Percentiles rank a stretch among this genome's conserved stretches.
Conservation (phyloP, 2,329 filamentous ascomycete species). For the Leptodontidium sp. region DNA sequence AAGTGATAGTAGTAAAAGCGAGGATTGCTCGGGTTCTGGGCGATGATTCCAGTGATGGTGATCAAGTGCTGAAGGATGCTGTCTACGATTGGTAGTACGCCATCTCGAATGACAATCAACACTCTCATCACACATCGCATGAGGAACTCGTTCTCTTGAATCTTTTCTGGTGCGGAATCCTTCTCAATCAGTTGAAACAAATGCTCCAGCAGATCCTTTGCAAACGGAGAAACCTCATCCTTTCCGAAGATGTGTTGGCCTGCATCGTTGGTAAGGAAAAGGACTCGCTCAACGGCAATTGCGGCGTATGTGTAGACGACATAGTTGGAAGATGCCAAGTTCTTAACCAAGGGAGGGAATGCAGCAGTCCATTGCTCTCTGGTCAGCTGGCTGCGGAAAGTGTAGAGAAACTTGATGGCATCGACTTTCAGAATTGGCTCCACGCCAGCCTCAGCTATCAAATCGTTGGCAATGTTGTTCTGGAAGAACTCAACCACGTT, state of each 20-base stretch:
- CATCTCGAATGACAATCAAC: slow-evolving; percentile 90
- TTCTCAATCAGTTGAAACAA: slow-evolving; percentile 91
- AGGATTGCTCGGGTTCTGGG: slow-evolving; percentile 95
- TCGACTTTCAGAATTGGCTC: slow-evolving; percentile 94
- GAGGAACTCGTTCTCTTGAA: slow-evolving; percentile 98
- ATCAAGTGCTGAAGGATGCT: slow-evolving; percentile 84
- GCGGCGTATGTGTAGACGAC: slow-evolving; percentile 98
- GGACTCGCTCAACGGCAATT: slow-evolving; percentile 92
- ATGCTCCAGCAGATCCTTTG: slow-evolving; percentile 87
- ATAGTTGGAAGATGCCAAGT: slow-evolving; percentile 88
- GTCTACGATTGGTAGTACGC: slow-evolving; percentile 76
- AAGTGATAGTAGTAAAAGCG: slow-evolving; percentile 99
- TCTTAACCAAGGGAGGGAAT: slow-evolving; percentile 89
- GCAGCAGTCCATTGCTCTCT: slow-evolving; percentile 91
- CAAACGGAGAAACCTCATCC: slow-evolving; percentile 78
- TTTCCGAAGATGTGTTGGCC: slow-evolving; percentile 83
- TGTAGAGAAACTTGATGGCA: slow-evolving; percentile 97
- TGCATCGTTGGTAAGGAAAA: slow-evolving; percentile 81
- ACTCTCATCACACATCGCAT: slow-evolving; percentile 99
- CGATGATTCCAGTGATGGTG: slow-evolving; percentile 89
- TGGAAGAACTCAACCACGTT: slow-evolving; percentile 96
- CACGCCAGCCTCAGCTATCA: slow-evolving; percentile 72
- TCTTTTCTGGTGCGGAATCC: slow-evolving; percentile 84
- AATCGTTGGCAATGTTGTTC: slow-evolving; percentile 87
- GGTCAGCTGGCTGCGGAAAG: slow-evolving; percentile 93